Evolutionary conservation across 2,329 filamentous ascomycete species (phyloP).

Genomic region (Penicillium sp.): DNA sequence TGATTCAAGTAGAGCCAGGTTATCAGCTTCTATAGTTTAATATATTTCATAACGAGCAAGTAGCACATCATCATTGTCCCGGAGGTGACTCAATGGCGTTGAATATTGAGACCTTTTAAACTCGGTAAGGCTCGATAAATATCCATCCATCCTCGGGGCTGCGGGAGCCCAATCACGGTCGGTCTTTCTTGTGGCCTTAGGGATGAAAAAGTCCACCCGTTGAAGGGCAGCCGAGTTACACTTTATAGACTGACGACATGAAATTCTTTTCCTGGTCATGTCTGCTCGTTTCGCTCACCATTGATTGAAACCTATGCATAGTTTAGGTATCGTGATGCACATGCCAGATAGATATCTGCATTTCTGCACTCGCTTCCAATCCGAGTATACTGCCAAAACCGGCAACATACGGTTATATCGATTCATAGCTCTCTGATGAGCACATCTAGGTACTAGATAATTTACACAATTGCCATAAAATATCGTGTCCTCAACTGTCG

Average conservation of each 20-base stretch:
- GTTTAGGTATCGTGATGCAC: background rate
- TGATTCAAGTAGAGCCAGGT: too few species aligned
- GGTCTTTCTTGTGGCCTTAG: too few species aligned
- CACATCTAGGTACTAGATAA: background rate
- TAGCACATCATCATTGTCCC: too few species aligned
- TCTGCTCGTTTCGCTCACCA: background rate
- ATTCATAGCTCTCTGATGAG: background rate
- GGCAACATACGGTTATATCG: background rate
- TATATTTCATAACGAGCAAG: too few species aligned
- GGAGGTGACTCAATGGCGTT: too few species aligned
- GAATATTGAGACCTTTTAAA: too few species aligned
- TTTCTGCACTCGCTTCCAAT: background rate
- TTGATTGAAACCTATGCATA: too few species aligned
- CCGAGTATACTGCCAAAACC: background rate
- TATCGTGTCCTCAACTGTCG: background rate
- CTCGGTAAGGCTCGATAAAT: too few species aligned
- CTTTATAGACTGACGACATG: background rate
- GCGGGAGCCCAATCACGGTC: too few species aligned
- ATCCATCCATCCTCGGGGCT: too few species aligned
- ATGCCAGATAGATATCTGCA: background rate
- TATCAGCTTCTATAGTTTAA: too few species aligned
- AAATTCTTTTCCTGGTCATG: background rate
- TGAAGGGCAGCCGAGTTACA: background rate
- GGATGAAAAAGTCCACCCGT: background rate
- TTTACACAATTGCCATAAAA: background rate